Percentiles rank a stretch among this genome's conserved stretches.
phyloP scores from a whole-genome alignment of 176 grass and related monocot species.

The Rhynchospora tenuis region DNA sequence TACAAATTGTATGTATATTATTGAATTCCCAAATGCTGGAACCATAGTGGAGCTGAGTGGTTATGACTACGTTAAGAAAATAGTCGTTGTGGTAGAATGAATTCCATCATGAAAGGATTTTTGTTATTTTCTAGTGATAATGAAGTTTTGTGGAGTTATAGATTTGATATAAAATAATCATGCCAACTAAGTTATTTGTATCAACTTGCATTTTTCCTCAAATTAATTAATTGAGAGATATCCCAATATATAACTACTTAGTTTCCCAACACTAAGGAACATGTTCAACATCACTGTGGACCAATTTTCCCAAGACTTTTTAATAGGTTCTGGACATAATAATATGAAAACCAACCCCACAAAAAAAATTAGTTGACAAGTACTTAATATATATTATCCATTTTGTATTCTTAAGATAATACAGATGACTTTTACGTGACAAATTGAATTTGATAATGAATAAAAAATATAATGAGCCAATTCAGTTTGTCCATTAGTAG shows the following conservation, averaged over 20 bases:
- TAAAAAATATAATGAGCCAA: too few relatives aligned
- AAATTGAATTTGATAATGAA: too few relatives aligned
- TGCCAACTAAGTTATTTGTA: not conserved
- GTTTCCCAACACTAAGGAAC: too few relatives aligned
- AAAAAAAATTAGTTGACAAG: slow-evolving; percentile 3
- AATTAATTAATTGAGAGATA: not conserved
- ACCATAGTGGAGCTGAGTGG: not conserved
- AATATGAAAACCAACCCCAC: not conserved
- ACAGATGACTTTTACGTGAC: too few relatives aligned
- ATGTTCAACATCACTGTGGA: not conserved
- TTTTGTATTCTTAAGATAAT: too few relatives aligned
- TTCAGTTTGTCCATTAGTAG: too few relatives aligned
- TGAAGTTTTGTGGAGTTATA: not conserved
- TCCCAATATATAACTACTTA: too few relatives aligned
- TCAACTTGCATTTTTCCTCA: not conserved
- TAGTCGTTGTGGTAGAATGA: not conserved
- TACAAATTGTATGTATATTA: not conserved
- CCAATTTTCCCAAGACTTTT: not conserved
- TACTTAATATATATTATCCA: not conserved
- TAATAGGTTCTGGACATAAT: not conserved
- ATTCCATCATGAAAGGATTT: not conserved
- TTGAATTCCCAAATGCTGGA: not conserved
- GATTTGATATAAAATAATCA: not conserved
- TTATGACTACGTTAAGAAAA: not conserved
- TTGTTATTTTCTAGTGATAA: not conserved